Conservation (phyloP, 805 yeast genomes). For the Sungouiozyma ichnusensis region DNA sequence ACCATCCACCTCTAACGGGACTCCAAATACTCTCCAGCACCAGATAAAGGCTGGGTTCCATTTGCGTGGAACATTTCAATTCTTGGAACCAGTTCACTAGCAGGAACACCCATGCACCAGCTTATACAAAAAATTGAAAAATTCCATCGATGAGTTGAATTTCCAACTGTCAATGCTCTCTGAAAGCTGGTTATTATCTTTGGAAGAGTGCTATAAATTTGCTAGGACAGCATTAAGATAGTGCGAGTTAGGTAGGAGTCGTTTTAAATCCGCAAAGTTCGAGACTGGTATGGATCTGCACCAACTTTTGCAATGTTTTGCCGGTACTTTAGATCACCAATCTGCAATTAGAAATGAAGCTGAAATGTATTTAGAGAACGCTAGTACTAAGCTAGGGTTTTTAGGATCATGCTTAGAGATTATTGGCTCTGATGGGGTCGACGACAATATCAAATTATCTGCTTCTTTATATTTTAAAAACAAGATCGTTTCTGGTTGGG, state of each 20-base stretch:
- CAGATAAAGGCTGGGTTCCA: too few species aligned
- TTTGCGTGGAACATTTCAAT: neutral
- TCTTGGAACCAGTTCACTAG: too few species aligned
- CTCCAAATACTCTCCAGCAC: too few species aligned
- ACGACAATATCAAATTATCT: constrained; percentile 48
- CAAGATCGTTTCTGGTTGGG: constrained; percentile 57
- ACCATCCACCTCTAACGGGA: neutral
- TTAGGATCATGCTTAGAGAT: constrained; percentile 76
- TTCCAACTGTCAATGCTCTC: neutral
- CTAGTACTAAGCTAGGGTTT: constrained; percentile 57
- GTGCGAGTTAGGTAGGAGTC: too few species aligned
- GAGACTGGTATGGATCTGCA: constrained; percentile 49
- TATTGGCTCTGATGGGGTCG: constrained; percentile 41
- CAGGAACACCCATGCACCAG: too few species aligned
- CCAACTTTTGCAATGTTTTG: constrained; percentile 61
- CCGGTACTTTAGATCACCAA: constrained; percentile 66
- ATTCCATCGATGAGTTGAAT: neutral
- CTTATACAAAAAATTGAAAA: too few species aligned
- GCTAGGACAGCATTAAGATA: too few species aligned
- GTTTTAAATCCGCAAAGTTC: too few species aligned
- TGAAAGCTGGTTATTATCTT: too few species aligned
- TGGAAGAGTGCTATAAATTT: too few species aligned
- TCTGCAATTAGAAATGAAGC: constrained; percentile 53
- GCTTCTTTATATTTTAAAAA: constrained; percentile 82
- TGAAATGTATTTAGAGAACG: constrained; percentile 52